These are phyloP conservation scores for Gonapodya sp. DNA, from an alignment of 192 early-diverging fungal species.

Conservation along the genomic window DNA sequence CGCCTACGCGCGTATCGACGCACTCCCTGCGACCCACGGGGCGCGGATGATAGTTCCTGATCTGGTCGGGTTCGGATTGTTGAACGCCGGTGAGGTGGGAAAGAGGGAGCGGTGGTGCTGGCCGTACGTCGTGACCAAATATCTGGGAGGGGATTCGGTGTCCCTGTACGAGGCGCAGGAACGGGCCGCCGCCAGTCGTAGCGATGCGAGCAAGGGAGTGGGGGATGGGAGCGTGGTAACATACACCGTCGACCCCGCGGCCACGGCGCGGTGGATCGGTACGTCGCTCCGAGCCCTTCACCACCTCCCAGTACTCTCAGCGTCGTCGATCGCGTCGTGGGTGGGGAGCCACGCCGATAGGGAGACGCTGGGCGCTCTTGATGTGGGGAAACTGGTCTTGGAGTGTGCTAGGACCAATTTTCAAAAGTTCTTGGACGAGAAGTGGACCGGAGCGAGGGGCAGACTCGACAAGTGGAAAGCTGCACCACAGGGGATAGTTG, in stretches of 20 bases:
- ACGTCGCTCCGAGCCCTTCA: neutral
- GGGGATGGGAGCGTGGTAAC: neutral
- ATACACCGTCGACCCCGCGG: neutral
- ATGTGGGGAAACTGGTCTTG: neutral
- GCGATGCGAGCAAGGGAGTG: conserved; percentile 8
- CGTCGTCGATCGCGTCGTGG: neutral
- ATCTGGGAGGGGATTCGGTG: neutral
- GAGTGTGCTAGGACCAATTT: neutral
- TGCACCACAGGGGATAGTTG: neutral
- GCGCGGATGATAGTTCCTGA: conserved; percentile 1
- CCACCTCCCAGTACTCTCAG: neutral
- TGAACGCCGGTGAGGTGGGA: conserved; percentile 4
- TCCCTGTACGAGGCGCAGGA: neutral
- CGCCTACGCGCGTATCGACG: neutral
- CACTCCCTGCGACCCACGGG: neutral
- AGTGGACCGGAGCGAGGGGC: neutral
- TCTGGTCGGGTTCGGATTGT: conserved; percentile 14
- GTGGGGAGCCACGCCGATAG: too few relatives aligned
- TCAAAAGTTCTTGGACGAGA: neutral
- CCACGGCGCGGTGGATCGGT: neutral
- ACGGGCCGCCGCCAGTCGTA: neutral
- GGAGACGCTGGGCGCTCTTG: neutral
- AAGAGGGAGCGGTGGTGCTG: conserved; percentile 16
- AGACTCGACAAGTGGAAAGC: neutral
- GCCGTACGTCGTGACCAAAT: conserved; percentile 19